Conservation (phyloP, 78 protist genomes). For the Dictyostelium firmibasis region DNA sequence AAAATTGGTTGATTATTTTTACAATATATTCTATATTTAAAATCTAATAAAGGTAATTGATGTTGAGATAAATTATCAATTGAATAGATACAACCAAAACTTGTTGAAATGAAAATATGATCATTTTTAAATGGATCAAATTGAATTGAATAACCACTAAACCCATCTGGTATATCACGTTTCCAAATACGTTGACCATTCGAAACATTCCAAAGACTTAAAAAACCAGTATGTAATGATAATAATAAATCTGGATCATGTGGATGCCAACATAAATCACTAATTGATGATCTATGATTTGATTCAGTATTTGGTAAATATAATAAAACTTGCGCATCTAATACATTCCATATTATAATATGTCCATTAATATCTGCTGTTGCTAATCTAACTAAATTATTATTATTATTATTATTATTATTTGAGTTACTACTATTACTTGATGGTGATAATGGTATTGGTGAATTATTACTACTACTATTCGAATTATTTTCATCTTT, state of each 20-base stretch:
- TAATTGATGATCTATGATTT: not conserved
- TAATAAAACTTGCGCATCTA: slow-evolving; percentile 13
- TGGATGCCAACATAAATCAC: slow-evolving; percentile 46
- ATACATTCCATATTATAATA: slow-evolving; percentile 66
- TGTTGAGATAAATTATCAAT: not conserved
- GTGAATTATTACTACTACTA: too few species aligned
- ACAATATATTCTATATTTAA: not conserved
- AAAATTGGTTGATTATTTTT: not conserved
- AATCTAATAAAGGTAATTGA: not conserved
- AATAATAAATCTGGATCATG: slow-evolving; percentile 12
- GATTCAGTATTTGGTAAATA: not conserved
- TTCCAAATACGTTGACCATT: slow-evolving; percentile 16
- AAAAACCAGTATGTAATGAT: not conserved
- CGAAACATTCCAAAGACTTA: slow-evolving; percentile 12
- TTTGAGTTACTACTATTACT: not conserved
- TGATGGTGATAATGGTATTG: not conserved
- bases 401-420: not conserved
- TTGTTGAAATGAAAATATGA: not conserved
- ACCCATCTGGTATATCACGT: slow-evolving; percentile 6
- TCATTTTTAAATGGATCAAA: slow-evolving; percentile 19
- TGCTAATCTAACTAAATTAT: slow-evolving; percentile 25
- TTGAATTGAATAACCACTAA: slow-evolving; percentile 1
- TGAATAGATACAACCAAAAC: not conserved
- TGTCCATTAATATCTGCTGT: slow-evolving; percentile 46
- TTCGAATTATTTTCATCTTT: not conserved